Conservation (phyloP, 805 yeast species). For the Yarrowia deformans region DNA sequence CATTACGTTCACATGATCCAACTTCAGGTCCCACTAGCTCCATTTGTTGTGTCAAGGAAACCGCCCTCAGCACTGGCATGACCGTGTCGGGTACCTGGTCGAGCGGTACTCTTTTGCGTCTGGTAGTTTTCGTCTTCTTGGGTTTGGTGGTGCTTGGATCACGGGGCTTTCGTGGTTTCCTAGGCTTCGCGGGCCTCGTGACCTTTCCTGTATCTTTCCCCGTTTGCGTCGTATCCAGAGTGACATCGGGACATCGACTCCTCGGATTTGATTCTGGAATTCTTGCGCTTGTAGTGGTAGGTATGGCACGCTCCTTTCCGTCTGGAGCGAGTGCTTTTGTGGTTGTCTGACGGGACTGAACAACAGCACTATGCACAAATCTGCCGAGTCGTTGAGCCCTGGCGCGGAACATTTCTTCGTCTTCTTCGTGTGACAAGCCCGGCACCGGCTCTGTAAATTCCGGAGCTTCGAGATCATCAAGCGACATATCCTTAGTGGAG, state of each 20-base stretch:
- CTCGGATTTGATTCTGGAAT: no score
- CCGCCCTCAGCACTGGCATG: slow-evolving; percentile 14
- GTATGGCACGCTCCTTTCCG: neutral
- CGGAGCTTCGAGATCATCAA: slow-evolving; percentile 20
- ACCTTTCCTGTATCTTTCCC: neutral
- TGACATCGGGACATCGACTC: no score
- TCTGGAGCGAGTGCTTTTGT: neutral
- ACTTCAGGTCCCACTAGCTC: slow-evolving; percentile 10
- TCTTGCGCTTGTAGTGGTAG: no score
- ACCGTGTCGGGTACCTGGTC: slow-evolving; percentile 20
- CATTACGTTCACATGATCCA: neutral
- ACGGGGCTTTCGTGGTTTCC: neutral
- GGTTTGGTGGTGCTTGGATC: neutral
- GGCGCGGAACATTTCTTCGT: slow-evolving; percentile 16
- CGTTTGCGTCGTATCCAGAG: no score
- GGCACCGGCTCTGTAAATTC: slow-evolving; percentile 16
- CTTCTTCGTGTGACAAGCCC: slow-evolving; percentile 31
- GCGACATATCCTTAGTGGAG: slow-evolving; percentile 1
- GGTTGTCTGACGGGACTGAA: neutral
- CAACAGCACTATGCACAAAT: neutral
- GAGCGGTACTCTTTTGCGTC: slow-evolving; percentile 11
- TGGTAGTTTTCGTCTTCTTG: neutral
- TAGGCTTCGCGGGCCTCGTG: neutral
- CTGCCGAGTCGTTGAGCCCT: slow-evolving; percentile 7
- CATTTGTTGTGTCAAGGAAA: neutral